Conservation (phyloP, 495 filamentous ascomycete species). For the Aspergillus asperescens region DNA sequence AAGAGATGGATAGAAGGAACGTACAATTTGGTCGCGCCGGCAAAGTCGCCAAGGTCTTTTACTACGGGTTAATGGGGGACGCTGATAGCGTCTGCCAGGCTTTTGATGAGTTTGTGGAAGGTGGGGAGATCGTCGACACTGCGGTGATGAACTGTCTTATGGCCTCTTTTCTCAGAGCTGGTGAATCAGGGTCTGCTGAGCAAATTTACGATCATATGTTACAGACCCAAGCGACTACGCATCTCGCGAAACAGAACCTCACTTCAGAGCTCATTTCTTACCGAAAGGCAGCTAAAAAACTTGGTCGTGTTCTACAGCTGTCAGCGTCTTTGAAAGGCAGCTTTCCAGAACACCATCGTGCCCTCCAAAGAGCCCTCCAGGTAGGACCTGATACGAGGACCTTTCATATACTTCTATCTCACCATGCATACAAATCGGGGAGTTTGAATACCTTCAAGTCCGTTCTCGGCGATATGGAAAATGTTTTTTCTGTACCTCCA, state of each 20-base stretch:
- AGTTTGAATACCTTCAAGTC: constrained; percentile 33
- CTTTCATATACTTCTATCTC: constrained; percentile 38
- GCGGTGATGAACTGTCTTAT: constrained; percentile 82
- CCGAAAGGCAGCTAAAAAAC: constrained; percentile 23
- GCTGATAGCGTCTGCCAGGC: constrained; percentile 60
- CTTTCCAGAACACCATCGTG: constrained; percentile 29
- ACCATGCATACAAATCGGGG: constrained; percentile 35
- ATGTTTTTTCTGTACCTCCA: constrained; percentile 32
- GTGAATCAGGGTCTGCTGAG: constrained; percentile 67
- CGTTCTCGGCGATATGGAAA: constrained; percentile 40
- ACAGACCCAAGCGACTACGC: constrained; percentile 34
- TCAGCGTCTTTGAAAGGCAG: constrained; percentile 27
- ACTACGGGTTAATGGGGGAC: constrained; percentile 66
- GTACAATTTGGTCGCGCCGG: constrained; percentile 66
- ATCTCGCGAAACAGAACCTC: constrained; percentile 20
- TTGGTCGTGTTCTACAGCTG: constrained; percentile 37
- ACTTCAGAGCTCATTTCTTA: constrained; percentile 29
- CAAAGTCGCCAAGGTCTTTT: constrained; percentile 75
- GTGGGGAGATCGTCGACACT: constrained; percentile 84
- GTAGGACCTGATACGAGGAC: constrained; percentile 44
- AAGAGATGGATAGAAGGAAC: constrained; percentile 68
- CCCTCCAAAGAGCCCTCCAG: constrained; percentile 35
- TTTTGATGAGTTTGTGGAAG: constrained; percentile 70
- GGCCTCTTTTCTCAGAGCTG: constrained; percentile 64
- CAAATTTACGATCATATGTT: constrained; percentile 77